phyloP scores from a whole-genome alignment of 2,329 filamentous ascomycete species.

The Cyphellophora attinorum region DNA sequence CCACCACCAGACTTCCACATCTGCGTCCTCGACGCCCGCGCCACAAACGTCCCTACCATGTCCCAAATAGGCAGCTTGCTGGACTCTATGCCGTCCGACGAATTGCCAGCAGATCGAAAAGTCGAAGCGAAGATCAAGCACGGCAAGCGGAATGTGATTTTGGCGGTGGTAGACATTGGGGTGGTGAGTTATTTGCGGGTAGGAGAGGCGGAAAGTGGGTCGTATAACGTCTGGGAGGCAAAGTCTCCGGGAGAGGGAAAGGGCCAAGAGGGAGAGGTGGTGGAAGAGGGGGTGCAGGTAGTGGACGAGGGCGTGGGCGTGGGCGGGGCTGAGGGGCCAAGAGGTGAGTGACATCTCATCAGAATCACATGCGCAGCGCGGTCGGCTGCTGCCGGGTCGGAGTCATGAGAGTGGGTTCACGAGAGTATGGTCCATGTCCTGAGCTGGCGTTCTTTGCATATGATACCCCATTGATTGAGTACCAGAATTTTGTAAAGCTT shows the following conservation, averaged over 20 bases:
- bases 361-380: too few relatives aligned
- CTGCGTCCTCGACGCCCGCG: constrained; percentile 67
- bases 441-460: too few relatives aligned
- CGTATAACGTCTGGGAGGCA: constrained; percentile 54
- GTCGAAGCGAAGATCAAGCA: constrained; percentile 74
- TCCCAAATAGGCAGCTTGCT: constrained; percentile 63
- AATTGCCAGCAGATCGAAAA: constrained; percentile 28
- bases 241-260: constrained; percentile 22
- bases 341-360: too few relatives aligned
- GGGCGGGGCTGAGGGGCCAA: constrained; percentile 2
- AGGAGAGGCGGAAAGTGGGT: constrained; percentile 68
- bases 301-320: constrained; percentile 22
- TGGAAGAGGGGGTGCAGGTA: constrained; percentile 19
- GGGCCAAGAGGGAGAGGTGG: constrained; percentile 14
- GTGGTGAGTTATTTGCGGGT: constrained; percentile 80
- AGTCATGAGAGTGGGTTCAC: too few relatives aligned
- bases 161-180: constrained; percentile 84
- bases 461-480: too few relatives aligned
- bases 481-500: too few relatives aligned
- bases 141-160: constrained; percentile 70
- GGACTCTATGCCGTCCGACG: constrained; percentile 61
- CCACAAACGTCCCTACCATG: constrained; percentile 62
- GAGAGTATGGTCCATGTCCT: too few relatives aligned
- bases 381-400: too few relatives aligned
- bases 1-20: constrained; percentile 75